A percentile compares a stretch with the other conserved stretches of the same genome.
These are phyloP conservation scores for Aspergillus wentii DNA, from an alignment of 495 filamentous ascomycete species.

Conservation along the genomic window DNA sequence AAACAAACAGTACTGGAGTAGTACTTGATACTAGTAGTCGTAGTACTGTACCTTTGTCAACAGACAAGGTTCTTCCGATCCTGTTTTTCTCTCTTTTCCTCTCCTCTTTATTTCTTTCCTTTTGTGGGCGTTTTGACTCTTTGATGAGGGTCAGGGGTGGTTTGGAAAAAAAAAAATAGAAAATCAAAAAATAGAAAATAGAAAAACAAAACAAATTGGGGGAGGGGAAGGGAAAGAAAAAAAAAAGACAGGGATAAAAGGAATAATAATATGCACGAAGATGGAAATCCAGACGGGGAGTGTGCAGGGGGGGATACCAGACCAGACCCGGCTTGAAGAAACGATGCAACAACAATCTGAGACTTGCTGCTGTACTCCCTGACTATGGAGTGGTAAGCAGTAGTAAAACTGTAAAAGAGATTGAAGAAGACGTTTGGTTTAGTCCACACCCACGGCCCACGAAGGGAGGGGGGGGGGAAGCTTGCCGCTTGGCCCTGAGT, in stretches of 20 bases:
- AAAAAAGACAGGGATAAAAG: background rate
- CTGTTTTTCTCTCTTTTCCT: background rate
- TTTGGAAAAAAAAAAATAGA: slow-evolving; percentile 6
- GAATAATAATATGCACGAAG: slow-evolving; percentile 3
- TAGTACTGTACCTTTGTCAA: slow-evolving; percentile 8
- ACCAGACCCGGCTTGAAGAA: slow-evolving; percentile 8
- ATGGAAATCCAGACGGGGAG: slow-evolving; percentile 10
- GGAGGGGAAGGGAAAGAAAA: slow-evolving; percentile 1
- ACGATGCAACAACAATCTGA: slow-evolving; percentile 16
- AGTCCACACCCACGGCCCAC: too few relatives aligned
- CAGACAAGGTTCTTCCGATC: too few relatives aligned
- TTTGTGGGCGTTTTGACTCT: too few relatives aligned
- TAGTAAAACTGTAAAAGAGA: slow-evolving; percentile 4
- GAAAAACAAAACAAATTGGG: too few relatives aligned
- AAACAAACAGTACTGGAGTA: background rate
- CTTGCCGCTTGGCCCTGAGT: slow-evolving; percentile 15
- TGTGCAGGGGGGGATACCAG: slow-evolving; percentile 12
- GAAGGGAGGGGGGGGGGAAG: slow-evolving; percentile 2
- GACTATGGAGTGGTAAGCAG: slow-evolving; percentile 13
- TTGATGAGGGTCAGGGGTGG: slow-evolving; percentile 7
- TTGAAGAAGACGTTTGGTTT: slow-evolving; percentile 3
- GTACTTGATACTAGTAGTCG: background rate
- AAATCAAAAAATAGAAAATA: slow-evolving; percentile 1
- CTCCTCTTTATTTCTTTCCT: background rate
- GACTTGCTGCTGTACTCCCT: slow-evolving; percentile 21